Evolutionary conservation across 345 rosid species (phyloP).

Genomic region (Lepidium aucheri): DNA sequence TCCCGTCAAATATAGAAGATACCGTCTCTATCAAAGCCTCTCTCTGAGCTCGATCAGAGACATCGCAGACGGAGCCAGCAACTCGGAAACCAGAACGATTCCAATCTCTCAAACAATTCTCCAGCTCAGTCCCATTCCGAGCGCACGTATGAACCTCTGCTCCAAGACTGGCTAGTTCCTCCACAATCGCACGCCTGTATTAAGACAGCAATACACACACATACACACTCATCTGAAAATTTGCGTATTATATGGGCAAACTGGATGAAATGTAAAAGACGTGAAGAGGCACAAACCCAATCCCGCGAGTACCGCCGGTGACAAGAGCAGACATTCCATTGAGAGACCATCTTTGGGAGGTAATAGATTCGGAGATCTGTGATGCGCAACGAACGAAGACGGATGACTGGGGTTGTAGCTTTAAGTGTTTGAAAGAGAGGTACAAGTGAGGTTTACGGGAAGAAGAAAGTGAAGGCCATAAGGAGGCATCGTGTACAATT

Average conservation of each 20-base stretch:
- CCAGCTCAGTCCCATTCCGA: slow-evolving; percentile 45
- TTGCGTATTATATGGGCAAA: background rate
- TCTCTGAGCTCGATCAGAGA: slow-evolving; percentile 37
- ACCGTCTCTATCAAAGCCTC: slow-evolving; percentile 37
- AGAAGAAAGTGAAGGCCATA: background rate
- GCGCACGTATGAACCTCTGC: slow-evolving; percentile 70
- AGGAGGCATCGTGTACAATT: background rate
- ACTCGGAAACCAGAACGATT: slow-evolving; percentile 32
- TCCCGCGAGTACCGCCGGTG: slow-evolving; percentile 66
- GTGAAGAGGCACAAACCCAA: slow-evolving; percentile 37
- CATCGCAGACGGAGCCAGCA: slow-evolving; percentile 61
- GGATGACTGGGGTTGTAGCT: background rate
- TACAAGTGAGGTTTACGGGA: background rate
- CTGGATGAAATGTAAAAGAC: background rate
- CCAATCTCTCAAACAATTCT: slow-evolving; percentile 41
- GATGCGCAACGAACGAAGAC: background rate
- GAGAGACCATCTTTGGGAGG: slow-evolving; percentile 42
- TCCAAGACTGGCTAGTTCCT: slow-evolving; percentile 59
- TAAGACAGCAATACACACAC: background rate
- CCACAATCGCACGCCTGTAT: slow-evolving; percentile 60
- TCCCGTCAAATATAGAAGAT: slow-evolving; percentile 35
- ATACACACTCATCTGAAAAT: background rate
- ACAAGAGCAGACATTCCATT: slow-evolving; percentile 44
- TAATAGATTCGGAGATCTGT: background rate
- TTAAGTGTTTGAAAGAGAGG: background rate